Conservation (phyloP, 78 protist genomes). For the slime mould (Dictyostelium discoideum) region DNA sequence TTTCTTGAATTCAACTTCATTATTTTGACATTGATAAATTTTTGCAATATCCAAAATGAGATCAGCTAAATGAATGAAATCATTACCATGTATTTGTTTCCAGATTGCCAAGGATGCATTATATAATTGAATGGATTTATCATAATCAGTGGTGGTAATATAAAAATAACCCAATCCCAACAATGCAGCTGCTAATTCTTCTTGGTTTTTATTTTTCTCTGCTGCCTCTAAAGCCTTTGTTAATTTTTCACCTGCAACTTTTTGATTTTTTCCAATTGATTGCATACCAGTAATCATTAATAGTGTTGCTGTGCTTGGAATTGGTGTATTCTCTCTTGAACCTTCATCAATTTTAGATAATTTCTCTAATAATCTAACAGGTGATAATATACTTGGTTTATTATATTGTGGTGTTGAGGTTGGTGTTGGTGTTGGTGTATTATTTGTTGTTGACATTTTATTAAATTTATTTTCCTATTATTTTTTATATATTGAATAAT, state of each 20-base stretch:
- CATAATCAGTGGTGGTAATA: neutral
- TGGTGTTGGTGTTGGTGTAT: neutral
- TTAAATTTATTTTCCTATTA: no score
- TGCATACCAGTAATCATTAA: slow-evolving; percentile 38
- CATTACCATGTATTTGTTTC: slow-evolving; percentile 28
- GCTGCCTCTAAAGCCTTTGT: slow-evolving; percentile 16
- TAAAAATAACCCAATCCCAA: slow-evolving; percentile 57
- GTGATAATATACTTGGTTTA: slow-evolving; percentile 9
- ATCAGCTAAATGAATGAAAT: neutral
- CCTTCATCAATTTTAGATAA: slow-evolving; percentile 23
- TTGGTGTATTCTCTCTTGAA: slow-evolving; percentile 54
- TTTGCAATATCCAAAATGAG: slow-evolving; percentile 20
- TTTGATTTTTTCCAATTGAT: neutral
- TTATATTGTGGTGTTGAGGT: neutral
- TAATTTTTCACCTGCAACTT: slow-evolving; percentile 21
- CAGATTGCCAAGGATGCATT: slow-evolving; percentile 18
- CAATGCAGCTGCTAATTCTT: slow-evolving; percentile 34
- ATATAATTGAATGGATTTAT: slow-evolving; percentile 12
- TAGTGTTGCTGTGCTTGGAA: slow-evolving; percentile 16
- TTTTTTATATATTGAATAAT: no score
- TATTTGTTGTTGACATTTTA: neutral
- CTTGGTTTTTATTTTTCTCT: slow-evolving; percentile 22
- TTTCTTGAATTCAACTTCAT: neutral
- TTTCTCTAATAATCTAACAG: slow-evolving; percentile 45
- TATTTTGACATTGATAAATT: neutral